Evolutionary conservation across 2,329 filamentous ascomycete genomes (phyloP).

Genomic region (Penicillium sumatraense): DNA sequence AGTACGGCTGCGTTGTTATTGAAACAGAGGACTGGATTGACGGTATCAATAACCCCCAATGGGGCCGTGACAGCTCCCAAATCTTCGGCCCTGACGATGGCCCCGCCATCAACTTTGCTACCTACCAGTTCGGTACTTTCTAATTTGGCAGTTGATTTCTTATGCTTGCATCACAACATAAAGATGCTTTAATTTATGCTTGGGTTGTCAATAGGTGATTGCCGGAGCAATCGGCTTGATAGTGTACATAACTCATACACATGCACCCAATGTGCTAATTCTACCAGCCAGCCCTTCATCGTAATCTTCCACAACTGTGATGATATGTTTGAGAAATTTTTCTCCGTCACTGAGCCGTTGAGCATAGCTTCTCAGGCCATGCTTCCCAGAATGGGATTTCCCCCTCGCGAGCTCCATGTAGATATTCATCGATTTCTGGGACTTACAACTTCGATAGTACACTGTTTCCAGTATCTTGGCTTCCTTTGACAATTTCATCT

Average conservation of each 20-base stretch:
- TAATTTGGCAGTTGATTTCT: conserved; percentile 21
- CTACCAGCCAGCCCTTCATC: conserved; percentile 1
- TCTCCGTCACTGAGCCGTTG: too few species aligned
- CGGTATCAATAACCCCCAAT: conserved; percentile 88
- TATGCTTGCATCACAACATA: conserved; percentile 5
- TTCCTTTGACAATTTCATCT: conserved; percentile 31
- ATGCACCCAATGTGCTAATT: conserved; percentile 1
- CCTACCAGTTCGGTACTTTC: conserved; percentile 49
- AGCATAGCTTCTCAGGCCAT: too few species aligned
- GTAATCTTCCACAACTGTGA: conserved; percentile 1
- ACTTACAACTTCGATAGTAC: conserved; percentile 24
- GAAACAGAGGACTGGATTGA: conserved; percentile 96
- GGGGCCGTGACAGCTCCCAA: conserved; percentile 64
- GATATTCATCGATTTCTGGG: background rate
- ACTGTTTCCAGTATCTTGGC: conserved; percentile 14
- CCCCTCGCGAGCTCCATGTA: background rate
- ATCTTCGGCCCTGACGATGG: conserved; percentile 46
- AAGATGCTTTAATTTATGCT: conserved; percentile 6
- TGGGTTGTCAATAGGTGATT: conserved; percentile 1
- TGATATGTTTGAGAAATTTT: too few species aligned
- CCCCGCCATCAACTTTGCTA: conserved; percentile 49
- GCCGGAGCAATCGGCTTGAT: conserved; percentile 4
- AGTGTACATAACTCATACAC: conserved; percentile 14
- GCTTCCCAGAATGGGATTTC: background rate
- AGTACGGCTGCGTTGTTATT: conserved; percentile 86